phyloP scores from a whole-genome alignment of 139 green algal genomes.

The Monoraphidium neglectum region DNA sequence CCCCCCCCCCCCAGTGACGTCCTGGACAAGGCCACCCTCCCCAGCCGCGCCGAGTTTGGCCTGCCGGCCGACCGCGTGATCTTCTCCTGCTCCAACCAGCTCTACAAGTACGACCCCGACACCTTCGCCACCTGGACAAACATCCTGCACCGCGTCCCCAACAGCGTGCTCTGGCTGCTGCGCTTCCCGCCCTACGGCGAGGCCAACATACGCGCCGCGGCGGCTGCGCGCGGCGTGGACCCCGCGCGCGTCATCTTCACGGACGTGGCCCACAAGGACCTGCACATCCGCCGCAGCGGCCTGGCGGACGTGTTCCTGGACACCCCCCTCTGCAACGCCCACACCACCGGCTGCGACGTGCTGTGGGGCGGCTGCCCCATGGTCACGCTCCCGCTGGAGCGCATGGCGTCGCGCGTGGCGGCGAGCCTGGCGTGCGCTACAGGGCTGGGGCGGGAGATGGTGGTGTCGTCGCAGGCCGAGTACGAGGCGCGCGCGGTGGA shows the following conservation, averaged over 20 bases:
- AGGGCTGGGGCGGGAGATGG: constrained; percentile 77
- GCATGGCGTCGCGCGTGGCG: constrained; percentile 87
- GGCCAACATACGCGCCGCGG: constrained; percentile 54
- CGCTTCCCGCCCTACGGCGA: constrained; percentile 87
- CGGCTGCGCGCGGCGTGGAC: constrained; percentile 55
- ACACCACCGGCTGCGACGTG: constrained; percentile 93
- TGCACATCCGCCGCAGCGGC: constrained; percentile 79
- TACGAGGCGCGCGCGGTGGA: constrained; percentile 68
- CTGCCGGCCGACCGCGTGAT: constrained; percentile 82
- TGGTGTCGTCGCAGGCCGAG: constrained; percentile 27
- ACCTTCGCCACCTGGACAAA: constrained; percentile 83
- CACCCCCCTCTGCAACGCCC: constrained; percentile 91
- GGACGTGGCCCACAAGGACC: constrained; percentile 84
- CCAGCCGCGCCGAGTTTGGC: constrained; percentile 48
- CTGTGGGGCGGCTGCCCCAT: constrained; percentile 90
- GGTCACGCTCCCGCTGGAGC: constrained; percentile 85
- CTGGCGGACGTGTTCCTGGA: constrained; percentile 94
- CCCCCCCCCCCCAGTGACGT: constrained; percentile 59
- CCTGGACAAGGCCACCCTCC: constrained; percentile 49
- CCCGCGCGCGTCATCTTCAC: constrained; percentile 87
- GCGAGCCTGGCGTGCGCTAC: constrained; percentile 77
- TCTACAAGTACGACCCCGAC: constrained; percentile 94
- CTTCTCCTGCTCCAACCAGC: constrained; percentile 85
- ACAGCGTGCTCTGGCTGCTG: constrained; percentile 87
- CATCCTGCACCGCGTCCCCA: constrained; percentile 75